Conservation (phyloP, 352 stramenopile species). For the Phytophthora pluvialis region DNA sequence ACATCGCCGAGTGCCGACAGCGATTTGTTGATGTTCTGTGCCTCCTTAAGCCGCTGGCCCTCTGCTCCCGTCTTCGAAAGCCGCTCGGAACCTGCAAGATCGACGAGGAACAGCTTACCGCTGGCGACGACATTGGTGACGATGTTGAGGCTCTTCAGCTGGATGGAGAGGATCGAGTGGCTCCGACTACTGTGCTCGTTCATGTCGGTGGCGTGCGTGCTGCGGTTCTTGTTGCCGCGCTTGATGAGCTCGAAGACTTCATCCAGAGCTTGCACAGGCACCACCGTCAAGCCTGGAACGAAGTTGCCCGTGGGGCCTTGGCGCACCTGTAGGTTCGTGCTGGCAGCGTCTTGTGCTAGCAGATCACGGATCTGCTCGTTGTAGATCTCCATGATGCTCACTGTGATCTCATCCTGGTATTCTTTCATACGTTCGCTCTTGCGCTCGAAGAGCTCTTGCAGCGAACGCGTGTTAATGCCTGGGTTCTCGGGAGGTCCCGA, state of each 20-base stretch:
- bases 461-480: slow-evolving; percentile 85
- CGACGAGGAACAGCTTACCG: slow-evolving; percentile 88
- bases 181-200: slow-evolving; percentile 91
- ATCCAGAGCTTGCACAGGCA: slow-evolving; percentile 77
- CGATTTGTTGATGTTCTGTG: slow-evolving; percentile 95
- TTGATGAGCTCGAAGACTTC: slow-evolving; percentile 90
- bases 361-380: slow-evolving; percentile 97
- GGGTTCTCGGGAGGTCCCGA: slow-evolving; percentile 68
- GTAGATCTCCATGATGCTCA: slow-evolving; percentile 97
- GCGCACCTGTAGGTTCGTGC: slow-evolving; percentile 83
- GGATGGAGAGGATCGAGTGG: slow-evolving; percentile 88
- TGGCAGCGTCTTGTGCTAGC: slow-evolving; percentile 82
- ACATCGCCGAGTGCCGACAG: slow-evolving; percentile 97
- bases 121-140: slow-evolving; percentile 76
- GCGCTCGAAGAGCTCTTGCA: slow-evolving; percentile 84
- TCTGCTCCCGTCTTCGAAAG: slow-evolving; percentile 91
- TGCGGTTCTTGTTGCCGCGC: slow-evolving; percentile 86
- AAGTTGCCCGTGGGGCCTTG: slow-evolving; percentile 88
- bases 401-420: slow-evolving; percentile 84
- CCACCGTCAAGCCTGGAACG: slow-evolving; percentile 75
- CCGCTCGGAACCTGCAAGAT: slow-evolving; percentile 90
- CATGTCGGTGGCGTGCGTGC: slow-evolving; percentile 88
- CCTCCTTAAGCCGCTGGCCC: slow-evolving; percentile 89
- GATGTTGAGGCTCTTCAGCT: slow-evolving; percentile 85
- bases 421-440: slow-evolving; percentile 75